Evolutionary conservation across 2,329 filamentous ascomycete genomes (phyloP), one percentile per base, ranked within the genome.

Genomic region (Chalaropsis ovoidea): DNA sequence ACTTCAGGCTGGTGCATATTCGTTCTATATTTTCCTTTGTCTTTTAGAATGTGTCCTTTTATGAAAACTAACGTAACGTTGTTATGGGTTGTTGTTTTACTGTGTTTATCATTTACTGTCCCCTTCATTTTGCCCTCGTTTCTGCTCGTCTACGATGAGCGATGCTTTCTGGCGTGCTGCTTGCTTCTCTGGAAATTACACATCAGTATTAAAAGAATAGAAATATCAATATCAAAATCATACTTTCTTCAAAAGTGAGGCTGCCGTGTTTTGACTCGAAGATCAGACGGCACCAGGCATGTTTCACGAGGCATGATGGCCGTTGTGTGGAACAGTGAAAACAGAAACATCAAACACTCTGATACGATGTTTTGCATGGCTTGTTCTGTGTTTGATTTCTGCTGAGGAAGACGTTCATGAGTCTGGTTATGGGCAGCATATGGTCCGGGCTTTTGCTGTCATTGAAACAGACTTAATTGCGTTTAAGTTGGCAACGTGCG

Each of bases 31-130:
- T 56, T 56, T 31, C 15, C 49, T 54, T 56, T 56, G 52, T 56
- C 24, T 35, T 56, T 56, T 56, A 24, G 15, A 8, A 31, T 56
- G 24, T 56, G 13, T 56, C 11, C 11, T 31, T 15, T 56, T 31
- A 56, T 35, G 52, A n/a, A 56, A 56, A 56, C 27, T 11, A 56
- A 56, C 22, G 39, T 27, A 27, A 62, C 39, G 61, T 27, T 43
- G 41, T 47, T 62, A 45, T 45, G 61, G n/a, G 22, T 43, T 35
- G 1, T 27, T 35, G 13, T 62, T 45, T 62, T 31, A 35, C 42
- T 45, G 19, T 61, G 2, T 43, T 61, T 13, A 15, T 31, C 11
- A 8, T 41, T 43, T 15, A 39, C 11, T 42, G 39, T 41, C 17
- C 35, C 35, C 60, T 43, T 43, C 41, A 11, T 65, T 61, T 61